Percentiles rank a stretch among this genome's conserved stretches.
phyloP scores from a whole-genome alignment of 2,329 filamentous ascomycete genomes.

The Fusarium transvaalense region DNA sequence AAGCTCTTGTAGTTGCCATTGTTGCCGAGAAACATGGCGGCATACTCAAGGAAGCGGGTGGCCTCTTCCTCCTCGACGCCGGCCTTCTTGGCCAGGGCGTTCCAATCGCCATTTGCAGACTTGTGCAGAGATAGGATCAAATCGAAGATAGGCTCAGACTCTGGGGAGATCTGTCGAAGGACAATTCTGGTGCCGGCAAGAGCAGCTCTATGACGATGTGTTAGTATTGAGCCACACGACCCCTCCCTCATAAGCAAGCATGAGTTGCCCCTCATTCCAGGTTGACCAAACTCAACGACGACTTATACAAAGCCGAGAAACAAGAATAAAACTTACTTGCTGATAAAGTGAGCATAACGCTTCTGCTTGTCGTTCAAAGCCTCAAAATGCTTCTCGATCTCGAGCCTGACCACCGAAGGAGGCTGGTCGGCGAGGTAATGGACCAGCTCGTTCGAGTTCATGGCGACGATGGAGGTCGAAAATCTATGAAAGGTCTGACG shows the following conservation, averaged over 20 bases:
- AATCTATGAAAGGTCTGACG: constrained; percentile 47
- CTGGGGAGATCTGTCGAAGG: constrained; percentile 84
- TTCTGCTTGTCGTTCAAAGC: constrained; percentile 80
- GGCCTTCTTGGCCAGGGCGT: constrained; percentile 72
- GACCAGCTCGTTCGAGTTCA: constrained; percentile 71
- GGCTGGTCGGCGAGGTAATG: constrained; percentile 94
- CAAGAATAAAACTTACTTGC: constrained; percentile 67
- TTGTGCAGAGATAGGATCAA: constrained; percentile 81
- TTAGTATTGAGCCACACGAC: constrained; percentile 21
- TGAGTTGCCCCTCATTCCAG: constrained; percentile 23
- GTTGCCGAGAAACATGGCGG: constrained; percentile 83
- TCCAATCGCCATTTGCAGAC: constrained; percentile 77
- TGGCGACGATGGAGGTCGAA: constrained; percentile 56
- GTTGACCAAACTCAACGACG: not conserved
- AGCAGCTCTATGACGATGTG: constrained; percentile 68
- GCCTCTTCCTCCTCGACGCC: constrained; percentile 73
- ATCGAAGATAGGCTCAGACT: constrained; percentile 84
- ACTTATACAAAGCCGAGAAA: not conserved
- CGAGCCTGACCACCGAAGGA: constrained; percentile 86
- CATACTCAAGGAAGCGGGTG: constrained; percentile 79
- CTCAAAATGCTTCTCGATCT: constrained; percentile 94
- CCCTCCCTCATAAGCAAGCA: constrained; percentile 22
- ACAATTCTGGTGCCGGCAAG: constrained; percentile 83
- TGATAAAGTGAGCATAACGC: constrained; percentile 92
- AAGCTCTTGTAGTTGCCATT: constrained; percentile 89